A percentile compares a stretch with the other conserved stretches of the same genome.
Conservation (phyloP, 441 rosid genomes). For the Pelargonium citronellum region DNA sequence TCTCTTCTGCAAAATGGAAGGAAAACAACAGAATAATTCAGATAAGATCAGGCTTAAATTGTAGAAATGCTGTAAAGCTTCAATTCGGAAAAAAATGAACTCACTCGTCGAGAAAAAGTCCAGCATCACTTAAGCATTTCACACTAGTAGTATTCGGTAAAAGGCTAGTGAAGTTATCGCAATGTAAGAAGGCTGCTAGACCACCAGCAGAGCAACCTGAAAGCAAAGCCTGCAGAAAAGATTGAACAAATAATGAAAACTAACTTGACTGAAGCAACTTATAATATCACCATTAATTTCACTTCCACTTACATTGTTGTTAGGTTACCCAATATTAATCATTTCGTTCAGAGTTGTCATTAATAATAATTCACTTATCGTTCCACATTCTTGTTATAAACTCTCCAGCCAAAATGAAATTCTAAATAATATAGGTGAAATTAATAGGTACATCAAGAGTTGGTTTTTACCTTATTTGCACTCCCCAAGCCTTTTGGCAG, state of each 20-base stretch:
- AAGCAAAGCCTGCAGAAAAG: constrained; percentile 47
- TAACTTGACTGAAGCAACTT: too few species aligned
- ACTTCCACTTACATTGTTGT: too few species aligned
- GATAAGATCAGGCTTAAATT: background rate
- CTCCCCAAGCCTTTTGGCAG: constrained; percentile 53
- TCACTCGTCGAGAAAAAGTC: constrained; percentile 61
- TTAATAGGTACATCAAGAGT: background rate
- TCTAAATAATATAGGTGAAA: too few species aligned
- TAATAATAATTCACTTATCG: too few species aligned
- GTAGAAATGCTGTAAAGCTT: background rate
- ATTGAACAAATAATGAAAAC: background rate
- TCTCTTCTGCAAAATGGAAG: constrained; percentile 52
- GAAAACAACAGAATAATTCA: background rate
- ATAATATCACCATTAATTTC: too few species aligned
- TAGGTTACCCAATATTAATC: too few species aligned
- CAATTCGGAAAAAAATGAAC: constrained; percentile 15
- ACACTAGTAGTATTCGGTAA: constrained; percentile 48
- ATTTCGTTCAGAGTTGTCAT: too few species aligned
- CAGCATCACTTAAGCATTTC: constrained; percentile 74
- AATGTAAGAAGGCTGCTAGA: constrained; percentile 54
- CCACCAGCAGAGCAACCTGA: constrained; percentile 87
- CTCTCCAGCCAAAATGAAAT: too few species aligned
- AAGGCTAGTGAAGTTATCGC: constrained; percentile 48
- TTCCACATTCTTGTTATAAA: too few species aligned
- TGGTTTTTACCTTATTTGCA: constrained; percentile 40